A percentile compares a stretch with the other conserved stretches of the same genome.
phyloP scores from a whole-genome alignment of 345 rosid species.

The Diplotaxis tenuifolia region DNA sequence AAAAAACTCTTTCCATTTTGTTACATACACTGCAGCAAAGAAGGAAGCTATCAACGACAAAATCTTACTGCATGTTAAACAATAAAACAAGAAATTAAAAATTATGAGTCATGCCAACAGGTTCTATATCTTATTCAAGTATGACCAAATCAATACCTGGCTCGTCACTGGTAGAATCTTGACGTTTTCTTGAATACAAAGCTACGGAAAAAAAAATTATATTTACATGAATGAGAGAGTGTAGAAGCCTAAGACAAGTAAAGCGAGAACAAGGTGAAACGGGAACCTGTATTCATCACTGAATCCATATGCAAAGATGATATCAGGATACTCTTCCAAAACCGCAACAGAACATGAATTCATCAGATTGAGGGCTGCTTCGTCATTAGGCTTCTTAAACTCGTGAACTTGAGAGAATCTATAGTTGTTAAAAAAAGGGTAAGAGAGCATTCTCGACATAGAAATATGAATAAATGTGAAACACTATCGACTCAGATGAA shows the following conservation, averaged over 20 bases:
- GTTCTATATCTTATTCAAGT: not conserved
- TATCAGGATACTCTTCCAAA: constrained; percentile 70
- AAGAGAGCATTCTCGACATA: not conserved
- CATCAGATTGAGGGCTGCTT: constrained; percentile 64
- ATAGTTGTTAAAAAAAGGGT: not conserved
- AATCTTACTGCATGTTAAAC: constrained; percentile 69
- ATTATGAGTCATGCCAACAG: not conserved
- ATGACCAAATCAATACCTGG: constrained; percentile 52
- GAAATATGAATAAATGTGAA: not conserved
- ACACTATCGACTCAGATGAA: not conserved
- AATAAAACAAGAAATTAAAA: constrained; percentile 24
- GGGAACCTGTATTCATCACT: constrained; percentile 70
- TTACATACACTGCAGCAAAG: constrained; percentile 62
- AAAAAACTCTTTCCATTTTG: constrained; percentile 50
- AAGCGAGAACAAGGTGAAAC: not conserved
- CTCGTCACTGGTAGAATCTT: constrained; percentile 80
- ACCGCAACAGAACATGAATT: constrained; percentile 63
- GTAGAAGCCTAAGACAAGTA: not conserved
- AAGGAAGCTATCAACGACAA: constrained; percentile 65
- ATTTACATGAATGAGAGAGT: not conserved
- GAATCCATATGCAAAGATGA: constrained; percentile 76
- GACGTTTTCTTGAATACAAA: constrained; percentile 78
- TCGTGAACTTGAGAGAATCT: constrained; percentile 69
- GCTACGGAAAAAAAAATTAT: constrained; percentile 48
- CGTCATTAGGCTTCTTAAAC: constrained; percentile 80